A percentile compares a stretch with the other conserved stretches of the same genome.
Evolutionary conservation across 225 moss, liverwort and hornwort species (phyloP).

Genomic region (Sphagnum contortum): DNA sequence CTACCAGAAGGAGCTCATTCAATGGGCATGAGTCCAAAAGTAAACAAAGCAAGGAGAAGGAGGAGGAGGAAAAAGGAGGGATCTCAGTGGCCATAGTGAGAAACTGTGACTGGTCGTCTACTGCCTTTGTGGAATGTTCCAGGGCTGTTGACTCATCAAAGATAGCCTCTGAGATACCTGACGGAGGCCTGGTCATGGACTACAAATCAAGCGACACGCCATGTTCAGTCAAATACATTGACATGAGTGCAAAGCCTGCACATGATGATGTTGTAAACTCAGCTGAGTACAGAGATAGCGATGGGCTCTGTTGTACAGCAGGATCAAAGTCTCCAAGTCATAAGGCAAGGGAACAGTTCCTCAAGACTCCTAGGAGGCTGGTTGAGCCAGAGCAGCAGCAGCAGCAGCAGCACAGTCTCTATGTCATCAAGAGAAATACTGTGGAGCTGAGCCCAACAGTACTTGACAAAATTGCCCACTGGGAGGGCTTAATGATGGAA

Average conservation of each 20-base stretch:
- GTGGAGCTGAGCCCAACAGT: constrained; percentile 41
- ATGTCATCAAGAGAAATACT: constrained; percentile 12
- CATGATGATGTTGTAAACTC: no score
- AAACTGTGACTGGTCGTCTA: no score
- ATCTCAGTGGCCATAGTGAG: no score
- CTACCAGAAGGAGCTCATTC: no score
- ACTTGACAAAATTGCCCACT: constrained; percentile 39
- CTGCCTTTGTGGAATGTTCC: neutral
- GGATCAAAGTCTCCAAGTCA: no score
- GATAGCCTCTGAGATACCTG: constrained; percentile 5
- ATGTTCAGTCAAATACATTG: constrained; percentile 16
- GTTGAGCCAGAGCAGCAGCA: neutral
- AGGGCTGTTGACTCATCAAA: constrained; percentile 1
- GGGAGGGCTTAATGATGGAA: constrained; percentile 49
- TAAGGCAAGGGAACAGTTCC: constrained; percentile 15
- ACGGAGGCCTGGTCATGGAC: constrained; percentile 1
- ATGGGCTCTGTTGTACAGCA: no score
- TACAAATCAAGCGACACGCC: constrained; percentile 11
- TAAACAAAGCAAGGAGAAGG: no score
- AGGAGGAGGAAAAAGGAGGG: neutral
- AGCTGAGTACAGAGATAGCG: no score
- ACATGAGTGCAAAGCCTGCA: constrained; percentile 11
- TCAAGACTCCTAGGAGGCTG: constrained; percentile 6
- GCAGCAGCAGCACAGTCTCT: no score
- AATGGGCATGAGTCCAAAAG: no score